phyloP scores from a whole-genome alignment of 805 yeast genomes.

The Saccharomycopsis vini region DNA sequence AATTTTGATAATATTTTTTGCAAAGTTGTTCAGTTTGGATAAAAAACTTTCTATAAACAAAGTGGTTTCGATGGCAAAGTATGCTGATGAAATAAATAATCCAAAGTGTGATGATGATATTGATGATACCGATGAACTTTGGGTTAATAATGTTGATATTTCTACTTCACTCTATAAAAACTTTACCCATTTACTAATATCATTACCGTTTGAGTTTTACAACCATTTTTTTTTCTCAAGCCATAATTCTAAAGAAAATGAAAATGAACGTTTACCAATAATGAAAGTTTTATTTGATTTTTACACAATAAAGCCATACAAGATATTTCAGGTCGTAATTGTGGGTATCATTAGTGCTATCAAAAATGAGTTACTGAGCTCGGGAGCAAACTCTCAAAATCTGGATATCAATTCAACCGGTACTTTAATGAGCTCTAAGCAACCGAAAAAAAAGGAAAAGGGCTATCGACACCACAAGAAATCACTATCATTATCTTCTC shows the following conservation, averaged over 20 bases:
- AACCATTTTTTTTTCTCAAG: conserved; percentile 3
- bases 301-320: conserved; percentile 10
- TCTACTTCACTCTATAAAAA: conserved; percentile 2
- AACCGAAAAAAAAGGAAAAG: no score
- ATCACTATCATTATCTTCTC: no score
- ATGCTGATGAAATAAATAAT: neutral
- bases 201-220: conserved; percentile 9
- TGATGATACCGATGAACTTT: no score
- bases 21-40: conserved; percentile 13
- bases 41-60: conserved; percentile 4
- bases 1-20: conserved; percentile 8
- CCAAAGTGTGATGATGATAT: neutral
- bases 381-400: no score
- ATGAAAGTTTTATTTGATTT: conserved; percentile 7
- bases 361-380: no score
- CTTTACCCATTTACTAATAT: conserved; percentile 1
- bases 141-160: conserved; percentile 4
- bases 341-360: no score
- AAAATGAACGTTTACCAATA: neutral
- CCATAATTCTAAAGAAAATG: neutral
- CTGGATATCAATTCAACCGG: no score
- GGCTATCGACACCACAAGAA: no score
- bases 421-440: no score
- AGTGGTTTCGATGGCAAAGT: neutral
- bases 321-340: conserved; percentile 6